These are phyloP conservation scores for Podospora anserina DNA, from an alignment of 495 filamentous ascomycete species.

Conservation along the genomic window DNA sequence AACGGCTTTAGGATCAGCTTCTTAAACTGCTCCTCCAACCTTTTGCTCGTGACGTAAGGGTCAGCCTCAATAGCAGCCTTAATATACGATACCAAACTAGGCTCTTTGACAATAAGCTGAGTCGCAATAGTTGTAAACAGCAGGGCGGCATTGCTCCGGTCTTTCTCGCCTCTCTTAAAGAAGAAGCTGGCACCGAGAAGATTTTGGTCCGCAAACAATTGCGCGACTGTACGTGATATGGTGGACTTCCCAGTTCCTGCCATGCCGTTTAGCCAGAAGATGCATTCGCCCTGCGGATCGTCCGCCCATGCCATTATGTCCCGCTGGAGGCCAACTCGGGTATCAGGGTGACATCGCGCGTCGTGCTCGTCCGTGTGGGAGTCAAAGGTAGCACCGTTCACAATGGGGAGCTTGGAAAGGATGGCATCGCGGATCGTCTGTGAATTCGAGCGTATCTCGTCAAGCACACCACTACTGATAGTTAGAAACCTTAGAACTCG, in stretches of 20 bases:
- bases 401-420: too few relatives aligned
- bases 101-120: conserved; percentile 37
- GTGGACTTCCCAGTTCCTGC: conserved; percentile 49
- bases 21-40: conserved; percentile 46
- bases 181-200: conserved; percentile 47
- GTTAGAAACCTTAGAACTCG: too few relatives aligned
- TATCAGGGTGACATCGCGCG: too few relatives aligned
- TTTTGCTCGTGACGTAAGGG: conserved; percentile 36
- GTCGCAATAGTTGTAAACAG: conserved; percentile 47
- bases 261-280: conserved; percentile 49
- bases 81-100: conserved; percentile 28
- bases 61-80: conserved; percentile 38
- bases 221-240: conserved; percentile 41
- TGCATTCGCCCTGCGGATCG: conserved; percentile 19
- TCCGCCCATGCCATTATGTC: too few relatives aligned
- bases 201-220: conserved; percentile 14
- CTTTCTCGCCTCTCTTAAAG: conserved; percentile 49
- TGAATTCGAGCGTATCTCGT: too few relatives aligned
- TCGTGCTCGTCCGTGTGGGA: too few relatives aligned
- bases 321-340: too few relatives aligned
- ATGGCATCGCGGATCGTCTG: too few relatives aligned
- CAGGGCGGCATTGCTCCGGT: conserved; percentile 38
- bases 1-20: conserved; percentile 48
- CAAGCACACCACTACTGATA: too few relatives aligned
- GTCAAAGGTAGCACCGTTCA: too few relatives aligned